Percentiles rank a stretch among this genome's conserved stretches.
These are phyloP conservation scores for Crithidia brevicula DNA, from an alignment of 208 protist genomes.

Conservation along the genomic window DNA sequence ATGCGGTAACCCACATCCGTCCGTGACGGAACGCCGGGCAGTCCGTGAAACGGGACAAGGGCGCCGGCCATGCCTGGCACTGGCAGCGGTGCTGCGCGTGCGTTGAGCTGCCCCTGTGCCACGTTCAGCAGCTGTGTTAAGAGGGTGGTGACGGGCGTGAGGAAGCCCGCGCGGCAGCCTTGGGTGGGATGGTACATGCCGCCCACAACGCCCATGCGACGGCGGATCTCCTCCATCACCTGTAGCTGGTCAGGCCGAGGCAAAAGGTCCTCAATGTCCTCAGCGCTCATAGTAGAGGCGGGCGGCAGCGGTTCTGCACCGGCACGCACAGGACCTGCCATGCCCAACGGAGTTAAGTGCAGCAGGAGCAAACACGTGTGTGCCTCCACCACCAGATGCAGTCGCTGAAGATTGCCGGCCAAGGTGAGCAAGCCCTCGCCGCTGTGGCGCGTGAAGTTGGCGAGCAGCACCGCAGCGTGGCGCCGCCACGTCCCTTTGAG, in stretches of 20 bases:
- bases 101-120: conserved; percentile 45
- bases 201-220: conserved; percentile 61
- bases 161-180: conserved; percentile 60
- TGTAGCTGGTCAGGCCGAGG: conserved; percentile 49
- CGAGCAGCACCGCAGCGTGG: conserved; percentile 60
- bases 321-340: conserved; percentile 22
- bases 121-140: conserved; percentile 69
- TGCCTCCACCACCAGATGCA: conserved; percentile 54
- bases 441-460: conserved; percentile 71
- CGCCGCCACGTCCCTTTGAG: conserved; percentile 48
- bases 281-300: conserved; percentile 4
- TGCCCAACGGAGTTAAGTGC: conserved; percentile 48
- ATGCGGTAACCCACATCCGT: conserved; percentile 53
- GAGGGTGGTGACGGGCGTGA: conserved; percentile 61
- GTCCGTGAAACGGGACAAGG: conserved; percentile 44
- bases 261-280: conserved; percentile 23
- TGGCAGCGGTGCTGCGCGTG: conserved; percentile 23
- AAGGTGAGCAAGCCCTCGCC: conserved; percentile 55
- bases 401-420: conserved; percentile 45
- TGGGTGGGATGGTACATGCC: conserved; percentile 57
- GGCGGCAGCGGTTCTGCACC: conserved; percentile 29
- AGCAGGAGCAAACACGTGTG: conserved; percentile 78
- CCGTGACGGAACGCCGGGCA: conserved; percentile 43
- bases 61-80: background rate
- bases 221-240: conserved; percentile 55